A percentile compares a stretch with the other conserved stretches of the same genome.
phyloP scores from a whole-genome alignment of 257 asterid species.

The Gentiana straminea region DNA sequence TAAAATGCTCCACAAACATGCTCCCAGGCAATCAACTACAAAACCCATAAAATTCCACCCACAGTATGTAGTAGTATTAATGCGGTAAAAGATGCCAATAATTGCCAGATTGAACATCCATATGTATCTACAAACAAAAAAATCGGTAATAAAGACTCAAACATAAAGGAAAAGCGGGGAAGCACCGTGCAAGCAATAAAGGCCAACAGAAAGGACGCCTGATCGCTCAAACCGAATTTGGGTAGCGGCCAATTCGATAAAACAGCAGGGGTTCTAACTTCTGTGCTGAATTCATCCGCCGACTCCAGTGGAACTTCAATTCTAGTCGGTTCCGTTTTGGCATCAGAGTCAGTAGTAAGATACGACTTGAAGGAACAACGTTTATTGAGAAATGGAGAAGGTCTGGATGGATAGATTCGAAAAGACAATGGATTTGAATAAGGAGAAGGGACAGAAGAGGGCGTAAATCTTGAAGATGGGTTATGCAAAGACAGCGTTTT shows the following conservation, averaged over 20 bases:
- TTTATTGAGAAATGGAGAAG: slow-evolving; percentile 1
- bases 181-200: slow-evolving; percentile 76
- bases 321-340: slow-evolving; percentile 12
- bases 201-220: slow-evolving; percentile 55
- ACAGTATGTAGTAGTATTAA: too few relatives aligned
- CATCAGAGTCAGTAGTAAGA: slow-evolving; percentile 9
- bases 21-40: too few relatives aligned
- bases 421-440: not conserved
- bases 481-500: not conserved
- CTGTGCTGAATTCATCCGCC: slow-evolving; percentile 24
- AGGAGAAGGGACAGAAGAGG: not conserved
- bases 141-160: too few relatives aligned
- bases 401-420: slow-evolving; percentile 1
- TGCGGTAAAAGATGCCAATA: too few relatives aligned
- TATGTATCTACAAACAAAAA: too few relatives aligned
- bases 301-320: slow-evolving; percentile 15
- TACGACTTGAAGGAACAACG: slow-evolving; percentile 4
- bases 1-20: too few relatives aligned
- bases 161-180: not conserved
- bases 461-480: not conserved
- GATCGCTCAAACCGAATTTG: slow-evolving; percentile 49
- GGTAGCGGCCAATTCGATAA: slow-evolving; percentile 25
- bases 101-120: too few relatives aligned
- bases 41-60: too few relatives aligned
- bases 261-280: slow-evolving; percentile 41